Conservation (phyloP, 1,284 basidiomycete species). For the Melampsora medusae region DNA sequence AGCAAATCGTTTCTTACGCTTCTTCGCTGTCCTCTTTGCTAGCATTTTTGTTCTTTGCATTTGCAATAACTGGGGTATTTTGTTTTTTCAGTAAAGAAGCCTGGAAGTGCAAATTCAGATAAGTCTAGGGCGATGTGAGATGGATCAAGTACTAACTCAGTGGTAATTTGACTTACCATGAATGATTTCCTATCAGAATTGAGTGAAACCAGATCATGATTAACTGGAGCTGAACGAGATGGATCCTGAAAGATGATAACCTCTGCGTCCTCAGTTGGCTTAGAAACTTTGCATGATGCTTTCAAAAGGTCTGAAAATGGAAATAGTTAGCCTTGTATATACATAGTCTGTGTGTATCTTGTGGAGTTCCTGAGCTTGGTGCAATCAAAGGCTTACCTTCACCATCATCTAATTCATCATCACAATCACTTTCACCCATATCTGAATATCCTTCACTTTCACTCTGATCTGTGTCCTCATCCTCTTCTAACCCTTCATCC, state of each 20-base stretch:
- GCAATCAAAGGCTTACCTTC: slow-evolving; percentile 4
- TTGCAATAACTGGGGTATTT: background rate
- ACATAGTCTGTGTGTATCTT: no score
- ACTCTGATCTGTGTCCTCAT: background rate
- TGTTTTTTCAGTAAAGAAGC: slow-evolving; percentile 33
- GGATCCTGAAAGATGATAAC: slow-evolving; percentile 33
- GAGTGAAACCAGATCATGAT: background rate
- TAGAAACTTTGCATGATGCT: background rate
- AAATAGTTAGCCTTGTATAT: background rate
- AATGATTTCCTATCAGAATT: slow-evolving; percentile 33
- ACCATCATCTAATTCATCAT: slow-evolving; percentile 23
- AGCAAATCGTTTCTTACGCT: slow-evolving; percentile 12
- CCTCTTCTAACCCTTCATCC: slow-evolving; percentile 1
- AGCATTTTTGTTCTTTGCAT: background rate
- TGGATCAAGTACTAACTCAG: background rate
- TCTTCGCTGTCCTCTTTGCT: slow-evolving; percentile 23
- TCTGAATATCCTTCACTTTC: slow-evolving; percentile 14
- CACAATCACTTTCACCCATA: background rate
- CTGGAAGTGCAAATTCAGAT: background rate
- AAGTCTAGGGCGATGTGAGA: background rate
- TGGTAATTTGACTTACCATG: slow-evolving; percentile 12
- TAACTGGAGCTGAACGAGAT: background rate
- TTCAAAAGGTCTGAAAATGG: slow-evolving; percentile 4
- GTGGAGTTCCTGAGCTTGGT: background rate
- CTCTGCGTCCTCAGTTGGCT: background rate